Evolutionary conservation across 202 grass and related monocot species (phyloP), one percentile per base, ranked within the genome.

Genomic region (Schoenoplectus triqueter): DNA sequence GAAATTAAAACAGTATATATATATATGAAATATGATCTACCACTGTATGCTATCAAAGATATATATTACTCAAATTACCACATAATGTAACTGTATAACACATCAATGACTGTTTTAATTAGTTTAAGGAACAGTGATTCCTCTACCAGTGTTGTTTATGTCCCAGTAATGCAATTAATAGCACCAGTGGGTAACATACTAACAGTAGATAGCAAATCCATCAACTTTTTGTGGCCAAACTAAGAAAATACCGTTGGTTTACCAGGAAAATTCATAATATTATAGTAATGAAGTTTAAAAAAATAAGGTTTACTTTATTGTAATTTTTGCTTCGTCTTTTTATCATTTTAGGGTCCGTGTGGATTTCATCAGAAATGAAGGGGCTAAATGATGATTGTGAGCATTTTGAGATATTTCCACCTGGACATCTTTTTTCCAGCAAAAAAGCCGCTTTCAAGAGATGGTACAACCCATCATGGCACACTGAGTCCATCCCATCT

Each of bases 341-440:
- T 59, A 8, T 14, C 14, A n/a, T 56, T 59, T 63, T 80, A 94
- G 92, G 95, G 2, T 93, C 95, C 14, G 76, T 97, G 3, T 97
- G 92, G 95, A 91, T 97, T 66, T 89, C 92, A 31, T 97, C 95
- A 2, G 95, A 97, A 88, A 91, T 97, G 92, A 97, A 97, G 80
- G 92, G 87, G 0, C 46, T 94, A 13, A 85, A 90, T 85, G 90
- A 97, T 84, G 95, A 93, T 60, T 94, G 92, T 59, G 95, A 94
- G 74, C 92, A 94, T 56, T 97, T 93, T 51, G 92, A 97, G 75
- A 83, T 92, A 61, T 94, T 94, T 82, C 95, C 90, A 20, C 95
- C 95, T 10, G 95, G 92, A 0, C 86, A 94, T 79, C 82, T 97
- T 65, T 97, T 91, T 90, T 93, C 95, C 31, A 88, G 88, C 86